phyloP scores from a whole-genome alignment of 2,329 filamentous ascomycete species.

The Verticillium dahliae region DNA sequence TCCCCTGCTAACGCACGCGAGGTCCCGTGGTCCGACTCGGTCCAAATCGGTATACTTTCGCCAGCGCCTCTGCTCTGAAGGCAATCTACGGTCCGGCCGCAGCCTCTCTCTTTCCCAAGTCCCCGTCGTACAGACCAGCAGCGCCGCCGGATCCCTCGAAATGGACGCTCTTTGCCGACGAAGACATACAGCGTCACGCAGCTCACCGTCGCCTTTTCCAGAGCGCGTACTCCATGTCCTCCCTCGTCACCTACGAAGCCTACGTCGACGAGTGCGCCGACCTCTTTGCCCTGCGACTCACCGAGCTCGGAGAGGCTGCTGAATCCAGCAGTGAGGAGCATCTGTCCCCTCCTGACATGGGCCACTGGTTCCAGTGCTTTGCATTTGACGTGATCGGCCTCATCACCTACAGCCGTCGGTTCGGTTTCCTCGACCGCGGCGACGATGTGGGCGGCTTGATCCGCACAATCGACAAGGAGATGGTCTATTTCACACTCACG shows the following conservation, averaged over 20 bases:
- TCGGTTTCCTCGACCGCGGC: constrained; percentile 39
- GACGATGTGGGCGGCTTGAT: constrained; percentile 37
- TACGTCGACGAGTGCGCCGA: constrained; percentile 40
- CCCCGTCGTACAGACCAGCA: constrained; percentile 23
- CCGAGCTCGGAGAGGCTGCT: constrained; percentile 22
- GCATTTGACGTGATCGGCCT: constrained; percentile 46
- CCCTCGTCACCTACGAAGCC: constrained; percentile 38
- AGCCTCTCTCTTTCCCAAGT: constrained; percentile 21
- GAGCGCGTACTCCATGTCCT: constrained; percentile 38
- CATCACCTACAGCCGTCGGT: constrained; percentile 31
- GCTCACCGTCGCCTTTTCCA: constrained; percentile 31
- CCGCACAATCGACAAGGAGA: constrained; percentile 13
- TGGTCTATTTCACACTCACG: not conserved
- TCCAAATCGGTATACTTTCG: constrained; percentile 39
- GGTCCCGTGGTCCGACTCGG: constrained; percentile 36
- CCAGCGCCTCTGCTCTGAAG: constrained; percentile 30
- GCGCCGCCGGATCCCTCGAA: constrained; percentile 6
- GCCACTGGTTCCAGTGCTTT: constrained; percentile 37
- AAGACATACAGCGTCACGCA: constrained; percentile 25
- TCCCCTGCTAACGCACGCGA: not conserved
- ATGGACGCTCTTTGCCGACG: constrained; percentile 23
- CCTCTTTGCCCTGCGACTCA: constrained; percentile 28
- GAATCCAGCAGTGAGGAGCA: not conserved
- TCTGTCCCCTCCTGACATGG: constrained; percentile 27
- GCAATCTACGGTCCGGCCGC: constrained; percentile 20